Percentiles rank a stretch among this genome's conserved stretches.
Evolutionary conservation across 2,329 filamentous ascomycete species (phyloP).

Genomic region (Colletotrichum camelliae): DNA sequence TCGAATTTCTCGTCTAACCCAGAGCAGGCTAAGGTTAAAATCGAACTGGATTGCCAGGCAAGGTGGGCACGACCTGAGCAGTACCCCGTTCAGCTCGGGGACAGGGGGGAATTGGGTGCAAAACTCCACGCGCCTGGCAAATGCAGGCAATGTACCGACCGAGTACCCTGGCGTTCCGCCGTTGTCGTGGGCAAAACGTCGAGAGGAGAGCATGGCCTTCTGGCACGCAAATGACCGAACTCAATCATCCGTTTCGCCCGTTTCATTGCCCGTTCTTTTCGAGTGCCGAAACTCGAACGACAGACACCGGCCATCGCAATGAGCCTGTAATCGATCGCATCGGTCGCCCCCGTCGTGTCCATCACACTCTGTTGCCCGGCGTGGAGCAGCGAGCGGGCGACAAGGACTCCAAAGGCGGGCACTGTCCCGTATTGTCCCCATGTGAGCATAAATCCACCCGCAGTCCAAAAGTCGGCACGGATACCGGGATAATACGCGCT

Average conservation of each 20-base stretch:
- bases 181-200: neutral
- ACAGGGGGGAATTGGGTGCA: neutral
- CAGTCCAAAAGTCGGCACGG: neutral
- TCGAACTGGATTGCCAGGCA: neutral
- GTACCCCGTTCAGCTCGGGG: neutral
- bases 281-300: neutral
- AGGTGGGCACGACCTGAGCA: neutral
- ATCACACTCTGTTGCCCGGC: neutral
- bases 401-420: neutral
- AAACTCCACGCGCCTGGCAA: neutral
- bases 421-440: neutral
- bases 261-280: neutral
- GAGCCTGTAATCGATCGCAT: neutral
- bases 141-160: neutral
- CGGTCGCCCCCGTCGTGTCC: neutral
- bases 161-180: neutral
- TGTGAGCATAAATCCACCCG: neutral
- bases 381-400: neutral
- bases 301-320: neutral
- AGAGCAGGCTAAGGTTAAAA: neutral
- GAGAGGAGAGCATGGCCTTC: neutral
- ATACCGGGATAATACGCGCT: neutral
- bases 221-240: slow-evolving; percentile 6
- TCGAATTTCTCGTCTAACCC: neutral
- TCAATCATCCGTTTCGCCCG: neutral